Base-by-base conservation (phyloP, 192 early-diverging fungal genomes). In the Umbelopsis isabellina region DNA sequence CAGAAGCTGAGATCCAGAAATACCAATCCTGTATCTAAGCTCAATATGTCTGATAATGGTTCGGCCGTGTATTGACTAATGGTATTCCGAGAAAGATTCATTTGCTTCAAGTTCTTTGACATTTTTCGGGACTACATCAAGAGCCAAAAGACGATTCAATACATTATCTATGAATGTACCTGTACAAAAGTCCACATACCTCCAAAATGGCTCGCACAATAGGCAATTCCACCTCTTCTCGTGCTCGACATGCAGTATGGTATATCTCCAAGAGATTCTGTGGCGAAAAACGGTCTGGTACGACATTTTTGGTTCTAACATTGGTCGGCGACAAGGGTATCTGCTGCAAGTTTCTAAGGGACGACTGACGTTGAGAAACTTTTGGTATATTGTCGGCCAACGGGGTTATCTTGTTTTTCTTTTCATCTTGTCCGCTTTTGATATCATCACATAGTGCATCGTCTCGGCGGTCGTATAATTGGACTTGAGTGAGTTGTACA, bases 11-110 rank as follows among this genome's bases (percentile, higher is more conserved):
- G 72, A 46, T 83, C 85, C 21, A 94, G 83, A 52, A 87, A 83
- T 52, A 74, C 73, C 41, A 94, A 77, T 23, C 92, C 91, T 84
- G 91, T 91, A 65, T 92, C 88, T 23, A 93, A 81, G 23, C 87
- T 88, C 22, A 94, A 80, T 55, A 94, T 84, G 55, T 93, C 92
- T 21, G 90, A 89, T 65, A 94, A 82, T 65, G 91, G 89, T 30
- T 86, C 85, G 48, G 89, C 83, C 45, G 84, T 78, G 16, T 75
- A 80, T 16, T 87, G 83, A 66, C 82, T 76, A 21, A 94, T 71
- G 21, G 67, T 75, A 30, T 87, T 79, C 5, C 49, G 20, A 35
- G 68, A 69, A n/a, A 69, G 27, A 27, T 69, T 49, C 46, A 67
- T 67, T 16, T 49, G 46, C 66, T 67, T 49, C 66, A 67, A 18